Base-by-base conservation (phyloP, 83 land plant genomes). In the Diphasiastrum complanatum region DNA sequence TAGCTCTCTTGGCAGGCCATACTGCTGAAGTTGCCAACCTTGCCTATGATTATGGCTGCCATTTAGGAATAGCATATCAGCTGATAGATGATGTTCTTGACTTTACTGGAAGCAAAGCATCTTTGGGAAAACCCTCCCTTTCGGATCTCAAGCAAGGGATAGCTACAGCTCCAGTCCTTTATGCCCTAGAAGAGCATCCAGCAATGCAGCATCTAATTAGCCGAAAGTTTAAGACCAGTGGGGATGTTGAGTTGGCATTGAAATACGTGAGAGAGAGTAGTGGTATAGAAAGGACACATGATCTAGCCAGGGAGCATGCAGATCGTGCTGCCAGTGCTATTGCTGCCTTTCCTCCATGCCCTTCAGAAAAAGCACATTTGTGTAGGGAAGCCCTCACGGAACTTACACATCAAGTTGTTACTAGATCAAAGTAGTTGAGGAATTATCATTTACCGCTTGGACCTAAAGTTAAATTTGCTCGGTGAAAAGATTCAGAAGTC, bases 1-100 rank as follows among this genome's bases (percentile, higher is more conserved):
- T 93, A 66, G 99, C 99, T 23, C 71, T 89, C 71, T 81, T 93
- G 69, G 89, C 99, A 19, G 99, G 87, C 2, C 99, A 93, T 57
- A 77, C 96, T 20, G 64, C 78, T 45, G 96, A 83, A 76, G 99
- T 86, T 62, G 75, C 95, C 33, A 71, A 50, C 43, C 79, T 83
- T 68, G 99, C 99, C 33, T 93, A 68, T 75, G 83, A 89, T 24
- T 93, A 93, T 84, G 99, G 99, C 2, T 75, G 85, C 48, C 80
- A 93, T 79, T 71, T 93, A 85, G 98, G 96, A 0, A 58, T 92
- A 58, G 98, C 98, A 35, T 92, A 65, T 65, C 98, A 92, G 67
- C 60, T 92, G 45, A 85, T 88, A 34, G 98, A 92, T 71, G 98
- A 92, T 43, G 77, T 89, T 18, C 85, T 92, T 63, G 98, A 92